Base-by-base conservation (phyloP, 2,329 filamentous ascomycete species). In the Monilinia fructicola region DNA sequence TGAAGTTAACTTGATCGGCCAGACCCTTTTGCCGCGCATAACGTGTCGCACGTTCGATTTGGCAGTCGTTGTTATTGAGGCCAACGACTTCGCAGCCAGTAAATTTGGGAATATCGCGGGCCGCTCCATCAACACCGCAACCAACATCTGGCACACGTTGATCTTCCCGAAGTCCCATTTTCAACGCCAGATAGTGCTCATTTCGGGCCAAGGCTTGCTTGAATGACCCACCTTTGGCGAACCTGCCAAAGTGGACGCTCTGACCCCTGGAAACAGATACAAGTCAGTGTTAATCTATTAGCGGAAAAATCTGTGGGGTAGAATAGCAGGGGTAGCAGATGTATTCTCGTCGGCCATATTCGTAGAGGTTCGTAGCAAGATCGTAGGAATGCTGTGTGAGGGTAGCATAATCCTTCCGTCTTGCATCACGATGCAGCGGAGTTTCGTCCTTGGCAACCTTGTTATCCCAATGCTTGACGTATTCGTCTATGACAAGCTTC, bases 1-100 rank as follows among this genome's bases (percentile, higher is more conserved):
- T 90, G 75, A 92, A 97, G 70, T 84, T 84, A 72, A 97, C 81
- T 81, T 97, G 92, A 75, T 91, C 79, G 1, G 88, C 85, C 61
- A 98, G 83, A 62, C 89, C 89, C 80, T 96, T 92, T 80, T 92
- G 92, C 69, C 85, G 80, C 3, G 93, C 92, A 77, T 97, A 97
- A 64, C 85, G 83, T 21, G 88, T 93, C n/a, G 93, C 94, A 71
- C 94, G 91, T 78, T 97, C 87, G 71, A 98, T 97, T 82, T 98
- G 94, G 83, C 98, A 98, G 81, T 97, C 92, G 80, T 98, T 98
- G 87, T 97, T 98, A 87, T 98, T 99, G 78, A 98, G 81, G 54
- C 94, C 95, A 35, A 92, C 90, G 70, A 97, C 85, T 74, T 97
- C 92, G 73, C 87, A 90, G 69, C 91, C 93, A 12, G 92, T 90